Conservation (phyloP, 2,329 filamentous ascomycete genomes). For the Ophiostoma novo-ulmi region DNA sequence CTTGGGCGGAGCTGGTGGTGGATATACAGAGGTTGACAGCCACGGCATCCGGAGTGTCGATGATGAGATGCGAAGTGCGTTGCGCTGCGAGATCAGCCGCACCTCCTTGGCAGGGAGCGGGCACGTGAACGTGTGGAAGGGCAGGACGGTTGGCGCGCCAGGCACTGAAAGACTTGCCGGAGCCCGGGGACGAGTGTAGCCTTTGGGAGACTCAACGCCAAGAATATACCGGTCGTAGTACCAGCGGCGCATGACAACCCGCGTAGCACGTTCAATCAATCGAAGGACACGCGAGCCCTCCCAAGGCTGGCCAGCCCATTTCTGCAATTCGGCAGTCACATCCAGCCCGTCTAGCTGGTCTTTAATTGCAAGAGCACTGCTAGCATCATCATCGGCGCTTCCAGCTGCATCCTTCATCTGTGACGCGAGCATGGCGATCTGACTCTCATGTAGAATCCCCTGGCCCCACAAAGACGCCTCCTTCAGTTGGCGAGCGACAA, state of each 20-base stretch:
- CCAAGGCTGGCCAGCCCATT: constrained; percentile 72
- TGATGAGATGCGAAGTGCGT: constrained; percentile 86
- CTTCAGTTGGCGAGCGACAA: constrained; percentile 79
- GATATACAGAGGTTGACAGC: constrained; percentile 74
- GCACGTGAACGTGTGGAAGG: constrained; percentile 96
- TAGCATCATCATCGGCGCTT: neutral
- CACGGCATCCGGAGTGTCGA: constrained; percentile 82
- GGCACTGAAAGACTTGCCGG: constrained; percentile 71
- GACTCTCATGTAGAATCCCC: constrained; percentile 57
- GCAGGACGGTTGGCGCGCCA: constrained; percentile 85
- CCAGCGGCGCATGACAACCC: constrained; percentile 74
- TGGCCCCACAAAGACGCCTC: constrained; percentile 85
- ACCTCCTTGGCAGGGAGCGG: constrained; percentile 88
- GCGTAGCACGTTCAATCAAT: constrained; percentile 78
- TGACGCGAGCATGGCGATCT: constrained; percentile 47
- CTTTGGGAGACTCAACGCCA: constrained; percentile 49
- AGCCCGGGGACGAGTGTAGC: constrained; percentile 68
- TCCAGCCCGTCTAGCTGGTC: constrained; percentile 30
- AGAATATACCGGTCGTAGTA: constrained; percentile 75
- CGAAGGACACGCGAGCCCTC: constrained; percentile 82
- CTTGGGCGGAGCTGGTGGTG: constrained; percentile 75
- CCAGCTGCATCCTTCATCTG: constrained; percentile 40
- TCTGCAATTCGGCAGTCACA: constrained; percentile 40
- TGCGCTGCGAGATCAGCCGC: constrained; percentile 88
- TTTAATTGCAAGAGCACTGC: neutral